Percentiles rank a stretch among this genome's conserved stretches.
Evolutionary conservation across 2,329 filamentous ascomycete species (phyloP).

Genomic region (Raffaelea arxii): DNA sequence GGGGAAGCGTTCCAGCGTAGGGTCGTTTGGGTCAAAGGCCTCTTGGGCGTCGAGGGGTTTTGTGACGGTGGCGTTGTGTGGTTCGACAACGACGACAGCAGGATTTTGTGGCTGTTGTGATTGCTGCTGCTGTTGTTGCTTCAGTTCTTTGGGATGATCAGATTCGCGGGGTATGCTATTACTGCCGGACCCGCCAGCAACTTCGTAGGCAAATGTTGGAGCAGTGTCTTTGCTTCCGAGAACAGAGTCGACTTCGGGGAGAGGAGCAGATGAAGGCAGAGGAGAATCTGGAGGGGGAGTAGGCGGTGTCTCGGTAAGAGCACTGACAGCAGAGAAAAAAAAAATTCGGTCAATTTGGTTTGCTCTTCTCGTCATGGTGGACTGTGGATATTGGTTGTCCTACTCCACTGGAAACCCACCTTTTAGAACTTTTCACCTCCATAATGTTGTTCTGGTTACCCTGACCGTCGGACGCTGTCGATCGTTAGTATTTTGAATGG

Average conservation of each 20-base stretch:
- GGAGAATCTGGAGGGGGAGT: conserved; percentile 13
- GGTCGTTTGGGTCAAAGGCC: conserved; percentile 32
- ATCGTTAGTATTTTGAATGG: conserved; percentile 1
- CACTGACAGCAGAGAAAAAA: neutral
- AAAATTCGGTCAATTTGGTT: too few relatives aligned
- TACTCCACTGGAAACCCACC: too few relatives aligned
- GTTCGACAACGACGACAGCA: conserved; percentile 3
- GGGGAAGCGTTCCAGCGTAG: conserved; percentile 38
- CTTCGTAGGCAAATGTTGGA: conserved; percentile 39
- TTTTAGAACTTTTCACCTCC: conserved; percentile 17
- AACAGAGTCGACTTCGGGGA: neutral
- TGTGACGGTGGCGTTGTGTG: neutral
- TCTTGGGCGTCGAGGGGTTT: conserved; percentile 14
- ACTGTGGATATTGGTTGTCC: too few relatives aligned
- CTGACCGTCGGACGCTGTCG: conserved; percentile 27
- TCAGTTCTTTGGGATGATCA: too few relatives aligned
- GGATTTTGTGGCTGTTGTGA: conserved; percentile 11
- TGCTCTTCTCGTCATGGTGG: too few relatives aligned
- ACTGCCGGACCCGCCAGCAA: conserved; percentile 24
- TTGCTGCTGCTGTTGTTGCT: too few relatives aligned
- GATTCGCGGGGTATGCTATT: neutral
- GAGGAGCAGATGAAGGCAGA: neutral
- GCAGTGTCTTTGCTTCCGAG: conserved; percentile 9
- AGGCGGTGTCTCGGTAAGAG: conserved; percentile 5
- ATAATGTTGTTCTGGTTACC: conserved; percentile 42